Evolutionary conservation across 345 rosid genomes (phyloP), one percentile per base, ranked within the genome.

Genomic region (Durio zibethinus): DNA sequence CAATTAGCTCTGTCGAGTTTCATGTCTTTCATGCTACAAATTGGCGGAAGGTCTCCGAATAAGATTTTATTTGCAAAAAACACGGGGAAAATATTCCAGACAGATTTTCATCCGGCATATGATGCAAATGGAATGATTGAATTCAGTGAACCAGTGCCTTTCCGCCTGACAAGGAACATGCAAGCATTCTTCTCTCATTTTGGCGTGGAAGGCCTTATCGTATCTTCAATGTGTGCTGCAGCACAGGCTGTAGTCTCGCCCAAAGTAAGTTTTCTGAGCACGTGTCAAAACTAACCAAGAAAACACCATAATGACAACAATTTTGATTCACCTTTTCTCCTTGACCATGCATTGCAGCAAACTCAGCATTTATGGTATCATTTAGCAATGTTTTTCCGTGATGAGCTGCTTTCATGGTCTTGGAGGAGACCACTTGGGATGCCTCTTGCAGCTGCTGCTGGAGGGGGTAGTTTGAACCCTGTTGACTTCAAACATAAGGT

Each of bases 11-110:
- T 97, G 57, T 94, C 99, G 21, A 92, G 97, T 81, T 97, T 97
- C 89, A 94, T 97, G 97, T 94, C 99, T 31, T 97, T 85, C 92
- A 91, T 94, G 98, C 89, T 97, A 74, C 98, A 92, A 75, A 97
- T 94, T 21, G 98, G 99, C 20, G 97, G 98, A 75, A 88, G 99
- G 89, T 97, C 99, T 20, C 99, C 98, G 0, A 94, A 91, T 84
- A 97, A 97, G 87, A 93, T 92, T 70, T 80, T 97, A 69, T 97
- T 97, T 77, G 97, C 99, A 0, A 97, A 97, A 83, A 97, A 97
- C 92, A 97, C 98, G 0, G 99, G 98, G 67, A 97, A 91, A 75
- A 86, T 94, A 84, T 97, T 97, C 81, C 98, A 97, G 83, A 94
- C 91, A 43, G 99, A 97, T 88, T 97, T 97, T 77, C 99, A 97